Base-by-base conservation (phyloP, 805 yeast species). In the Monosporozyma servazzii region DNA sequence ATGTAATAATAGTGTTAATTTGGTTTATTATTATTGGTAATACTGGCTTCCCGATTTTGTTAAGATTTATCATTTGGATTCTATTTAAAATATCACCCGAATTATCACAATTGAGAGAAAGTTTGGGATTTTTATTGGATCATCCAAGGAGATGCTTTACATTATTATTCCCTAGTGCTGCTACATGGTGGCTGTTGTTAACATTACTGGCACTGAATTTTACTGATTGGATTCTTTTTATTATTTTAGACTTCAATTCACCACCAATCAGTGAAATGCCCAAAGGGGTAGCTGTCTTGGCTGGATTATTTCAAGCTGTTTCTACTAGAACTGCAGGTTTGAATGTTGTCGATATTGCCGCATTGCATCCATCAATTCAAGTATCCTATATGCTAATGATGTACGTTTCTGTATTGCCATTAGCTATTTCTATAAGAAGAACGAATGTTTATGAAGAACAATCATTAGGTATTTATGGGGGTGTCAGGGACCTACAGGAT, bases 61-160 rank as follows among this genome's bases (percentile, higher is more conserved):
- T 91, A 44, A 74, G 98, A 56, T 82, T 86, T 59, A 72, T 86
- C 29, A 84, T 91, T 47, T 91, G 97, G 97, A 51, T 82, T 1
- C 55, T 84, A 65, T 82, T 79, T 70, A 84, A 82, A 55, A 42
- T 82, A 17, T 73, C 93, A 0, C 82, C 77, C 42, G 86, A 82
- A 0, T 63, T 83, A 36, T 82, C 90, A 0, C 68, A 79, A 54
- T 54, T 65, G 23, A 78, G 76, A 51, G 98, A 91, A 61, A 82
- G 93, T 3, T 69, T 89, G 13, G 89, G 86, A 0, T 91, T 93
- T 58, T 68, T 91, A 51, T 72, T 91, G 45, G 96, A 90, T 54
- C 99, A 91, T 67, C 99, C 99, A 1, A 80, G 99, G 61, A 84
- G 99, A 58, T 91, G 98, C 64, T 93, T 91, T 64, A 89, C 97